Evolutionary conservation across 257 asterid genomes (phyloP).

Genomic region (Capsicum chinense): DNA sequence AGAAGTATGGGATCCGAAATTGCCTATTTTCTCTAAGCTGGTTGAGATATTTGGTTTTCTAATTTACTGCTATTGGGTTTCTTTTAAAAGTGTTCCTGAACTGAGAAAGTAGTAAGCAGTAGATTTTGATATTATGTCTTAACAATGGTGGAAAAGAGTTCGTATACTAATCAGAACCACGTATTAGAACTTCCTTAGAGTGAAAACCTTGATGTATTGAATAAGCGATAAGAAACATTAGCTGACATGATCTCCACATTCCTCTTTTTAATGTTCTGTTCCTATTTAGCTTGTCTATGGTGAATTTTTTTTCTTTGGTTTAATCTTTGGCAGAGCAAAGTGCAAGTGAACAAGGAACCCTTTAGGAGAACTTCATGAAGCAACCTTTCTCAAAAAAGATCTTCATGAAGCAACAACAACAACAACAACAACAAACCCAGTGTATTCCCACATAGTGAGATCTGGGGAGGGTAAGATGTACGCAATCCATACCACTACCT

Average conservation of each 20-base stretch:
- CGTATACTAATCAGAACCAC: not conserved
- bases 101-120: not conserved
- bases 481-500: too few relatives aligned
- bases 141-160: not conserved
- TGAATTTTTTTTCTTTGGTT: not conserved
- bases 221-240: too few relatives aligned
- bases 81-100: not conserved
- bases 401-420: conserved; percentile 37
- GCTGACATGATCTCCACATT: not conserved
- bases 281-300: not conserved
- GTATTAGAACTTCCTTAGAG: not conserved
- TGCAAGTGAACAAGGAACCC: conserved; percentile 48
- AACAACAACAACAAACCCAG: too few relatives aligned
- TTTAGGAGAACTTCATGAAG: conserved; percentile 36
- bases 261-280: not conserved
- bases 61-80: not conserved
- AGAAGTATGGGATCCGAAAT: not conserved
- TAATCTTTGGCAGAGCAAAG: conserved; percentile 44
- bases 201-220: not conserved
- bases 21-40: not conserved
- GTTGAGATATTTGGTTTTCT: not conserved
- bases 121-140: not conserved
- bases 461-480: too few relatives aligned
- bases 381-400: conserved; percentile 3
- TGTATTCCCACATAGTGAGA: too few relatives aligned